Base-by-base conservation (phyloP, 1,284 basidiomycete species). In the Tilletia walkeri region DNA sequence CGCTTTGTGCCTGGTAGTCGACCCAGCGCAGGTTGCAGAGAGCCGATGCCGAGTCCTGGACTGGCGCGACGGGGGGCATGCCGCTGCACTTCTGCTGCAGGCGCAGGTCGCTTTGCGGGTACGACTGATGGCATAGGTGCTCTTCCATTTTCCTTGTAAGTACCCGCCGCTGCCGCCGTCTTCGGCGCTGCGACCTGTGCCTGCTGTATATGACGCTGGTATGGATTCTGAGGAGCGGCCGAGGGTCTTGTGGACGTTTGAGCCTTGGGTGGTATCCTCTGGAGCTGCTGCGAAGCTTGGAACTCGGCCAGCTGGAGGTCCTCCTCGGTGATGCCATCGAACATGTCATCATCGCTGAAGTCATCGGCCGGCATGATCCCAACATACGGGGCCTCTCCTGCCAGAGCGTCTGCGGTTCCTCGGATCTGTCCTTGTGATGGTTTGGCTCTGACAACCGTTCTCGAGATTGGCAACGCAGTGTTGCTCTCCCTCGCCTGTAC, bases 261-360 rank as follows among this genome's bases (percentile, higher is more conserved):
- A 45, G 41, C 41, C 14, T 14, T 45, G 41, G 41, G 41, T 45
- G 41, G 41, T 45, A 45, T 45, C 3, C 41, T 1, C 54, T 56
- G 20, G 16, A 56, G 16, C 54, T 63, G 59, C 59, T 63, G 59
- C 34, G 59, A 38, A 3, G 59, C 59, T n/a, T 63, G 59, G 59
- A 63, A 63, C 36, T 63, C 59, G 59, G 59, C 59, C 36, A 18
- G 30, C 30, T n/a, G 30, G 34, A 63, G 59, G 59, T 63, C 59
- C 36, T 63, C 59, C 36, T 63, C 59, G 59, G 59, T 63, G 59
- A 63, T 63, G 59, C 59, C 36, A 18, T 63, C 59, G 34, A 34
- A 63, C 16, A 63, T 24, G 34, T 63, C 59, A 39, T 63, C 59
- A 63, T 63, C 59, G 36, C 36, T 34, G 59, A 63, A 63, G 59